Percentiles rank a stretch among this genome's conserved stretches.
These are phyloP conservation scores for Lipomyces mesembrius DNA, from an alignment of 805 yeast species.

Conservation along the genomic window DNA sequence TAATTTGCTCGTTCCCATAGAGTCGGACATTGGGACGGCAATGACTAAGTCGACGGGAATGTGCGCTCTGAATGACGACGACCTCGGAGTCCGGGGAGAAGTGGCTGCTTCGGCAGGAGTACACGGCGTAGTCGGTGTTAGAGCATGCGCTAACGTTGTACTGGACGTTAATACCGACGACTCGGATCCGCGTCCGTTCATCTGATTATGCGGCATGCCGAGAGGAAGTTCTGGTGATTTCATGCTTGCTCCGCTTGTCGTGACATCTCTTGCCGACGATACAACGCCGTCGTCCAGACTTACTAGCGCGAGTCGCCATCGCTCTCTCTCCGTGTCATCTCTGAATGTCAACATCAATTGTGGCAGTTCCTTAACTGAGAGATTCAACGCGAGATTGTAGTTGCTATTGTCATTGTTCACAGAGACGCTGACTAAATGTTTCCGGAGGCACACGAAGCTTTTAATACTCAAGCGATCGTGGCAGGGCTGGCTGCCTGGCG, in stretches of 20 bases:
- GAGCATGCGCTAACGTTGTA: conserved; percentile 1
- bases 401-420: background rate
- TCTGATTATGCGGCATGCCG: background rate
- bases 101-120: background rate
- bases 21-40: conserved; percentile 15
- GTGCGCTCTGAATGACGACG: conserved; percentile 5
- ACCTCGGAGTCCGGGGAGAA: background rate
- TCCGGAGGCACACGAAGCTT: conserved; percentile 17
- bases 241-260: background rate
- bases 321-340: conserved; percentile 16
- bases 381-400: conserved; percentile 8
- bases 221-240: background rate
- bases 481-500: conserved; percentile 4
- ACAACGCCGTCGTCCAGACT: background rate
- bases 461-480: conserved; percentile 10
- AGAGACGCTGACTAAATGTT: conserved; percentile 13
- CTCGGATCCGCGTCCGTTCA: background rate
- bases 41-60: conserved; percentile 26
- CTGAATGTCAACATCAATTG: conserved; percentile 10
- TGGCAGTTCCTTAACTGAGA: conserved; percentile 10
- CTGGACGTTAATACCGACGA: background rate
- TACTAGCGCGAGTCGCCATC: conserved; percentile 13
- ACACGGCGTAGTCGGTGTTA: conserved; percentile 3
- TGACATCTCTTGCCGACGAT: background rate
- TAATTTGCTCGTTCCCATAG: conserved; percentile 11